Conservation (phyloP, 208 protist species). For the Acanthamoeba lenticulata region DNA sequence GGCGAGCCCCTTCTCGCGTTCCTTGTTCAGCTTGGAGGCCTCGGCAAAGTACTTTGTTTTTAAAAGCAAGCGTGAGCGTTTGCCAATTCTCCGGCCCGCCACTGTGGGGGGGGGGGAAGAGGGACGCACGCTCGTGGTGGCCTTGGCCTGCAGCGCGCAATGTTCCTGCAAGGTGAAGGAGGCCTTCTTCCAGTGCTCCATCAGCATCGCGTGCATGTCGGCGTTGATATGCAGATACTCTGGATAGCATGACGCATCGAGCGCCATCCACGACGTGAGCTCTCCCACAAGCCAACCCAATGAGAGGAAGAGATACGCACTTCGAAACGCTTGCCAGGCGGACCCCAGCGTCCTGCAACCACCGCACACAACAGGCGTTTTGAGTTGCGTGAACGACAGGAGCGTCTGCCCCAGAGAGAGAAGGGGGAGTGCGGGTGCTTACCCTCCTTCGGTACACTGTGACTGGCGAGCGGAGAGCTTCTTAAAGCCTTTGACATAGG, state of each 20-base stretch:
- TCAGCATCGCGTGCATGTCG: slow-evolving; percentile 9
- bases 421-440: background rate
- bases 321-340: background rate
- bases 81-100: no score
- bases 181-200: slow-evolving; percentile 9
- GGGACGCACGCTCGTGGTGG: background rate
- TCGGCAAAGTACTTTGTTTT: background rate
- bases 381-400: background rate
- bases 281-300: no score
- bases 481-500: slow-evolving; percentile 23
- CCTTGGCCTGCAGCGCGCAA: background rate
- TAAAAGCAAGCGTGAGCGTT: no score
- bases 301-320: background rate
- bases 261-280: no score
- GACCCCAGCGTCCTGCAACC: background rate
- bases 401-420: background rate
- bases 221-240: slow-evolving; percentile 37
- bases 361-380: background rate
- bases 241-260: background rate
- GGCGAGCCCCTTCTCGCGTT: background rate
- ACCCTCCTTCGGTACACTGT: slow-evolving; percentile 28
- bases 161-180: background rate
- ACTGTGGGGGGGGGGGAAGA: no score
- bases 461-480: slow-evolving; percentile 6
- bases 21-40: background rate